Base-by-base conservation (phyloP, 2,329 filamentous ascomycete species). In the Orbilia javanica region DNA sequence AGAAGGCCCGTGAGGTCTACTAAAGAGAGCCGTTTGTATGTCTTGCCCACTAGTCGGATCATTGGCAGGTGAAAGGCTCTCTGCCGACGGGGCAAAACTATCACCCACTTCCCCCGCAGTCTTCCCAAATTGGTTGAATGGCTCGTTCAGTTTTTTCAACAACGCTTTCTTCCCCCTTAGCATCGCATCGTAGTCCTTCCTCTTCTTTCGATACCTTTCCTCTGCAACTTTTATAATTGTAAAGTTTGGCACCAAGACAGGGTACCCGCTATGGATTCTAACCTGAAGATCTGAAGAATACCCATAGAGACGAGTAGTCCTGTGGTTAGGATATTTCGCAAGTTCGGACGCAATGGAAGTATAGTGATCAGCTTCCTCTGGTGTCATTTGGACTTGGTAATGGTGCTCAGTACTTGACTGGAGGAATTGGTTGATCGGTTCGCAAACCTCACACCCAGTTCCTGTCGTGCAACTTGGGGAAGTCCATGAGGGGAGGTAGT, bases 341-440 rank as follows among this genome's bases (percentile, higher is more conserved):
- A 77, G 27, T 18, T 77, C 65, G 8, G 39, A 18, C 27, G 50
- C 53, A 2, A 77, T 5, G 1, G 25, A 18, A 15, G 10, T 25
- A 22, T 70, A 77, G 25, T 77, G 72, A 2, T 20, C 25, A 11
- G 15, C 10, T 3, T 68, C 36, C 3, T 64, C 44, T 2, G n/a
- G 4, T 15, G 29, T 0, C 8, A 70, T 2, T 4, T 50, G n/a
- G 3, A 64, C 22, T 1, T 29, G 15, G 29, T 50, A 66, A 20
- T 22, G 25, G 13, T 52, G 34, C 27, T 78, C 74, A 0, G 53
- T 78, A 29, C 68, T 46, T 4, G 74, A 78, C 42, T 60, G 74
- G 6, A 78, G 25, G 20, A 78, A 78, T 20, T 72, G 67, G n/a
- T 78, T 78, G n/a, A 72, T 25, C 3, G 46, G 8, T 2, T 67